phyloP scores from a whole-genome alignment of 805 yeast species.

The Lipomyces anomalus region DNA sequence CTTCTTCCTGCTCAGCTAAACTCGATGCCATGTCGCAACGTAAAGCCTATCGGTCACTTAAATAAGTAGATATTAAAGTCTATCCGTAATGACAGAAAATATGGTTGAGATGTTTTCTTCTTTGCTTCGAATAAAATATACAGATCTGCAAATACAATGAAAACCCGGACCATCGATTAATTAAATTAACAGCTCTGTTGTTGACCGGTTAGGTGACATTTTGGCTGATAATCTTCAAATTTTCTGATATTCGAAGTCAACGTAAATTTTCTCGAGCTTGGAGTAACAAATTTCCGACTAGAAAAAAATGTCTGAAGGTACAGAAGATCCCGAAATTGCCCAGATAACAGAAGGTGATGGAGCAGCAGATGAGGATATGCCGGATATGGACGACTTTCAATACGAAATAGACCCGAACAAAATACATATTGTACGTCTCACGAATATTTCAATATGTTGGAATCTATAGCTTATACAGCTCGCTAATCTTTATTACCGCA shows the following conservation, averaged over 20 bases:
- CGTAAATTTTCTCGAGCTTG: background rate
- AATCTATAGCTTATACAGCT: background rate
- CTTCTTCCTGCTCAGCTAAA: background rate
- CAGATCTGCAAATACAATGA: background rate
- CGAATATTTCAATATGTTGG: background rate
- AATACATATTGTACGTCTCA: constrained; percentile 28
- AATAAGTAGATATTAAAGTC: background rate
- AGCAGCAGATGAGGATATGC: too few relatives aligned
- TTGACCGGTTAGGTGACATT: background rate
- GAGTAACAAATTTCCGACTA: constrained; percentile 7
- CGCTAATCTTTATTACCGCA: constrained; percentile 7
- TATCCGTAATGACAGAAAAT: background rate
- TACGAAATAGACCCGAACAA: constrained; percentile 29
- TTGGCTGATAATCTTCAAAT: background rate
- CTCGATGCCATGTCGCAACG: background rate
- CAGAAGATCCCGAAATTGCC: background rate
- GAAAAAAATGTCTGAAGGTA: background rate
- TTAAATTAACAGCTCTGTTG: background rate
- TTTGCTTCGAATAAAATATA: background rate
- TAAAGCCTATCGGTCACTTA: background rate
- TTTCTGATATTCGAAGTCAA: background rate
- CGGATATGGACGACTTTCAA: too few relatives aligned
- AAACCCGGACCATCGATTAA: background rate
- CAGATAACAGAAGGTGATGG: constrained; percentile 4
- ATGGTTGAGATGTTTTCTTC: background rate